These are phyloP conservation scores for Trichoderma pleuroti DNA, from an alignment of 2,329 filamentous ascomycete genomes.

Conservation along the genomic window DNA sequence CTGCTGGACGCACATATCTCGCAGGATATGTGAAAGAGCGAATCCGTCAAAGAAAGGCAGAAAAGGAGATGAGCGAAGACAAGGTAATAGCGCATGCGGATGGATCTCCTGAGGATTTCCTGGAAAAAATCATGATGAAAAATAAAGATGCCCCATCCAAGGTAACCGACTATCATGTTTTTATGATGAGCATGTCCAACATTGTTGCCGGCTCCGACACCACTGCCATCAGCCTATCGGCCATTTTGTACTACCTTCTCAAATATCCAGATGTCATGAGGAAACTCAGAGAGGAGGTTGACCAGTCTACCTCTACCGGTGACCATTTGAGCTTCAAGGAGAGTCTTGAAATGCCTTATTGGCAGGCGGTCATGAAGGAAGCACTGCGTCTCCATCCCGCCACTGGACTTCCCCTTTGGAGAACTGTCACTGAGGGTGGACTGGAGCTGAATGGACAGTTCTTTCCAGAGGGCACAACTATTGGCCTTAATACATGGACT, in stretches of 20 bases:
- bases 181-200: conserved; percentile 29
- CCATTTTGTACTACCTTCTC: conserved; percentile 43
- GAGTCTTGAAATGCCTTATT: conserved; percentile 44
- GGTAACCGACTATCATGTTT: conserved; percentile 18
- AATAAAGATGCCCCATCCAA: conserved; percentile 18
- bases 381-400: conserved; percentile 48
- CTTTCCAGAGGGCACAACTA: conserved; percentile 32
- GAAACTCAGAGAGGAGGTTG: conserved; percentile 27
- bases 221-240: conserved; percentile 45
- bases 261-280: conserved; percentile 28
- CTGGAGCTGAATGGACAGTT: conserved; percentile 35
- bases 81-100: not conserved
- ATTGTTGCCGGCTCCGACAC: conserved; percentile 43
- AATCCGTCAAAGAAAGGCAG: conserved; percentile 25
- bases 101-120: conserved; percentile 17
- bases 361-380: conserved; percentile 54
- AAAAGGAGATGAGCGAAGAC: conserved; percentile 21
- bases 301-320: not conserved
- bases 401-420: conserved; percentile 45
- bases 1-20: conserved; percentile 28
- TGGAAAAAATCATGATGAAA: conserved; percentile 20
- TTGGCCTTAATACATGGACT: conserved; percentile 38
- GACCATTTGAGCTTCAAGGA: conserved; percentile 37
- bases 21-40: conserved; percentile 30
- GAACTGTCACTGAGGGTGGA: conserved; percentile 44